These are phyloP conservation scores for Ceratocystis lukuohia DNA, from an alignment of 2,329 filamentous ascomycete species.

Conservation along the genomic window DNA sequence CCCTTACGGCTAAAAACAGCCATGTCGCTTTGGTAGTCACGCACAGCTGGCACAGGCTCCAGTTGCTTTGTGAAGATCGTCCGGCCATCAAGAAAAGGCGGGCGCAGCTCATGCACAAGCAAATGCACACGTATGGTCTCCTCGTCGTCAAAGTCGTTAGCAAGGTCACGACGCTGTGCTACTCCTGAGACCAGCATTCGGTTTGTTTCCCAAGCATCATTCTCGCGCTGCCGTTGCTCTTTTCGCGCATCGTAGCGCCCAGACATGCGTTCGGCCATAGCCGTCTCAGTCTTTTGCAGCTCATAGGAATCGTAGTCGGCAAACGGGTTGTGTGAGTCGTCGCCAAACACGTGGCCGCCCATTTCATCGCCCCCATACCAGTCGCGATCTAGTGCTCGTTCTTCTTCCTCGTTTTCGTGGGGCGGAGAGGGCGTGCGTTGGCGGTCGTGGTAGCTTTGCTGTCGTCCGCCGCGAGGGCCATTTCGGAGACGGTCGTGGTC, in stretches of 20 bases:
- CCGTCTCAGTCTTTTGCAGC: conserved; percentile 61
- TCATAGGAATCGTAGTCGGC: conserved; percentile 63
- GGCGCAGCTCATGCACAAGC: conserved; percentile 82
- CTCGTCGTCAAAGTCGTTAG: conserved; percentile 78
- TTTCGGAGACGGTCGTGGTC: background rate
- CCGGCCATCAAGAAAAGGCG: conserved; percentile 86
- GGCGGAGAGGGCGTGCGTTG: conserved; percentile 32
- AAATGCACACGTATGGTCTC: conserved; percentile 82
- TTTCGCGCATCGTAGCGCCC: conserved; percentile 55
- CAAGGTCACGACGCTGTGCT: conserved; percentile 73
- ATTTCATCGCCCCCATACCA: conserved; percentile 87
- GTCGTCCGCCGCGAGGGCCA: background rate
- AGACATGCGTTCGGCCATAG: conserved; percentile 66
- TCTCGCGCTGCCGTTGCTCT: conserved; percentile 80
- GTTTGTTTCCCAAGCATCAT: conserved; percentile 97
- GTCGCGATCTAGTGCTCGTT: conserved; percentile 67
- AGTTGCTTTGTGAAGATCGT: conserved; percentile 96
- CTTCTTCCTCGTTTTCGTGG: conserved; percentile 45
- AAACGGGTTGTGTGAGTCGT: conserved; percentile 88
- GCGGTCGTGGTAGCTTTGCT: conserved; percentile 25
- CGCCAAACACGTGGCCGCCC: conserved; percentile 68
- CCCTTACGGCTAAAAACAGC: conserved; percentile 94
- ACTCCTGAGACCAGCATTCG: conserved; percentile 95
- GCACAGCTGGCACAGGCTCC: conserved; percentile 83
- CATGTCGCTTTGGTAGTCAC: conserved; percentile 95